phyloP scores from a whole-genome alignment of 805 yeast species.

The Wickerhamiella slavikovae region DNA sequence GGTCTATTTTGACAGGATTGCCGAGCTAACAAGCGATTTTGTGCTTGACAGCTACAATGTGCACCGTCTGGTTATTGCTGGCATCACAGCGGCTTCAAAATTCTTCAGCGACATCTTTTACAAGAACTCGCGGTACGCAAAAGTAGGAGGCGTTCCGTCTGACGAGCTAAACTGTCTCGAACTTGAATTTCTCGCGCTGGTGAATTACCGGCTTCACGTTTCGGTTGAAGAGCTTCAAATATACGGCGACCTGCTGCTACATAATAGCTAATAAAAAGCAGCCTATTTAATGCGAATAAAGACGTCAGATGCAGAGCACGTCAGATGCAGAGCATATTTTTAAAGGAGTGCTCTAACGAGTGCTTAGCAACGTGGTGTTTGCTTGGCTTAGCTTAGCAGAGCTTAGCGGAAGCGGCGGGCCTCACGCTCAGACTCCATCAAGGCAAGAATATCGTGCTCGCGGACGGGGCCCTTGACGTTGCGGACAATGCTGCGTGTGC shows the following conservation, averaged over 20 bases:
- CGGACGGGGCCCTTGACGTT: constrained; percentile 97
- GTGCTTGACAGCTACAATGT: constrained; percentile 93
- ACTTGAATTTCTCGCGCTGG: constrained; percentile 61
- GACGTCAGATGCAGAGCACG: no score
- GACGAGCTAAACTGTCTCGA: constrained; percentile 72
- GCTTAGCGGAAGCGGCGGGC: constrained; percentile 38
- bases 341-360: no score
- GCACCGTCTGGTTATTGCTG: constrained; percentile 82
- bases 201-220: constrained; percentile 75
- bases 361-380: no score
- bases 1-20: constrained; percentile 81
- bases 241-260: constrained; percentile 62
- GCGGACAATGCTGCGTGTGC: constrained; percentile 90
- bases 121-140: constrained; percentile 84
- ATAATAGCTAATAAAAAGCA: no score
- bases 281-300: constrained; percentile 71
- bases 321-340: no score
- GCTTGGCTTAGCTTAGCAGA: no score
- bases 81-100: constrained; percentile 87
- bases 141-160: constrained; percentile 80
- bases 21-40: constrained; percentile 35
- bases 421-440: constrained; percentile 99
- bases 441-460: constrained; percentile 94
- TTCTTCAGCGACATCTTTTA: constrained; percentile 88
- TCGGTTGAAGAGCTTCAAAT: constrained; percentile 77